These are phyloP conservation scores for Colletotrichum tamarilloi DNA, from an alignment of 2,329 filamentous ascomycete species.

Conservation along the genomic window DNA sequence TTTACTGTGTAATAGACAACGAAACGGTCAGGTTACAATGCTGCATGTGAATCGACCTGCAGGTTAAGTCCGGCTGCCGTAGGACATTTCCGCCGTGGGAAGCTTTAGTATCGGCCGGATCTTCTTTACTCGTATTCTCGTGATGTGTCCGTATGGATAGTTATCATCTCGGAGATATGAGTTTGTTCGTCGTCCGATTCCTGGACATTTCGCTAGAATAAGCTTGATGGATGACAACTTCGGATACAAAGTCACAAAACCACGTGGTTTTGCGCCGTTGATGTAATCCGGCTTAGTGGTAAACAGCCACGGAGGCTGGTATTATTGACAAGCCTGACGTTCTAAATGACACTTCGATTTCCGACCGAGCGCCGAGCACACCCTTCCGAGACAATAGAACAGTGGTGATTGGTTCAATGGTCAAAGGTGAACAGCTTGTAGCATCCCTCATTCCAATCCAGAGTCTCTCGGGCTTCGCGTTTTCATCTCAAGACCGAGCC, in stretches of 20 bases:
- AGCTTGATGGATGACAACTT: neutral
- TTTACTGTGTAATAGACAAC: constrained; percentile 35
- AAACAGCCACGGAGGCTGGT: neutral
- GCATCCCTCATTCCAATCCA: neutral
- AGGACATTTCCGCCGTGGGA: neutral
- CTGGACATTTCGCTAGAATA: neutral
- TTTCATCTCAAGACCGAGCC: constrained; percentile 27
- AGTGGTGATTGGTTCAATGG: neutral
- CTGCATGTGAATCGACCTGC: neutral
- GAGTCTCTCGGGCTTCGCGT: constrained; percentile 23
- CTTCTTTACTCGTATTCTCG: neutral
- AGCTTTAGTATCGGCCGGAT: neutral
- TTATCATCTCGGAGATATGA: neutral
- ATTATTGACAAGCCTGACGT: neutral
- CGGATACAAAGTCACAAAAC: neutral
- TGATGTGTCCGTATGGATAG: neutral
- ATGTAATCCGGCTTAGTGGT: neutral
- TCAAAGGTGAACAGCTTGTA: neutral
- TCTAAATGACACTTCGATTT: neutral
- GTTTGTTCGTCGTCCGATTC: neutral
- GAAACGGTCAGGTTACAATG: neutral
- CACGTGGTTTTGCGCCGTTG: constrained; percentile 5
- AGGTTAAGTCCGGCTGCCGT: neutral
- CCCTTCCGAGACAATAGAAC: neutral
- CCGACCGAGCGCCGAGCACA: constrained; percentile 31